Percentiles rank a stretch among this genome's conserved stretches.
These are phyloP conservation scores for Claviceps digitariae DNA, from an alignment of 2,329 filamentous ascomycete species.

Conservation along the genomic window DNA sequence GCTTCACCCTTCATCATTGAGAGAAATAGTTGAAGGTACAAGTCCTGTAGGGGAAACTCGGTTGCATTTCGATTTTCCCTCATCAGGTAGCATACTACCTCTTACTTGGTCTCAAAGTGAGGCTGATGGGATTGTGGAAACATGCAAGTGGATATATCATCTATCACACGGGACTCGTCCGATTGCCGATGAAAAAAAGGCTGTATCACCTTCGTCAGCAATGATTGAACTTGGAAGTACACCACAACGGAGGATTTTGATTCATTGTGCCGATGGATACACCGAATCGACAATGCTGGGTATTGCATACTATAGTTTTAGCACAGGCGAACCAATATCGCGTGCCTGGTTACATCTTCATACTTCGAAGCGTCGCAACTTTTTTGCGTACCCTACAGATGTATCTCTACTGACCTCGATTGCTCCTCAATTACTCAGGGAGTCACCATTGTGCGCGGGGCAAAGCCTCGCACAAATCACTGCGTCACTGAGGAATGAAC, in stretches of 20 bases:
- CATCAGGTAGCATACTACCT: slow-evolving; percentile 81
- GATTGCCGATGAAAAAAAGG: slow-evolving; percentile 15
- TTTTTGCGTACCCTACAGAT: slow-evolving; percentile 90
- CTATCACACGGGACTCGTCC: slow-evolving; percentile 53
- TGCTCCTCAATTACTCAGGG: slow-evolving; percentile 58
- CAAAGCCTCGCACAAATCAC: slow-evolving; percentile 40
- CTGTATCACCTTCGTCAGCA: slow-evolving; percentile 3
- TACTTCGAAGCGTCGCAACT: slow-evolving; percentile 68
- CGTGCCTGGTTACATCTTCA: slow-evolving; percentile 84
- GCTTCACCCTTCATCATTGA: slow-evolving; percentile 55
- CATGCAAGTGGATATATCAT: slow-evolving; percentile 80
- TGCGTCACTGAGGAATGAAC: slow-evolving; percentile 43
- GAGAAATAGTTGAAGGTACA: slow-evolving; percentile 42
- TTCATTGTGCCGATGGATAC: slow-evolving; percentile 92
- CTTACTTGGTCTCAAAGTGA: slow-evolving; percentile 74
- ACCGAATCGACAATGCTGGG: slow-evolving; percentile 85
- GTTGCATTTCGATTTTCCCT: slow-evolving; percentile 59
- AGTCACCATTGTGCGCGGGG: slow-evolving; percentile 44
- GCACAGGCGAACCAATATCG: slow-evolving; percentile 65
- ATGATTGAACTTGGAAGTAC: slow-evolving; percentile 5
- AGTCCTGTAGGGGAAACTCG: slow-evolving; percentile 27
- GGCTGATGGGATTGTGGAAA: slow-evolving; percentile 71
- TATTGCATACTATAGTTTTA: slow-evolving; percentile 88
- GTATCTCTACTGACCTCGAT: slow-evolving; percentile 69
- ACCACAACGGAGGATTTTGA: slow-evolving; percentile 56